Percentiles rank a stretch among this genome's conserved stretches.
Evolutionary conservation across 305 asterid genomes (phyloP).

Genomic region (Caryopteris hybrid): DNA sequence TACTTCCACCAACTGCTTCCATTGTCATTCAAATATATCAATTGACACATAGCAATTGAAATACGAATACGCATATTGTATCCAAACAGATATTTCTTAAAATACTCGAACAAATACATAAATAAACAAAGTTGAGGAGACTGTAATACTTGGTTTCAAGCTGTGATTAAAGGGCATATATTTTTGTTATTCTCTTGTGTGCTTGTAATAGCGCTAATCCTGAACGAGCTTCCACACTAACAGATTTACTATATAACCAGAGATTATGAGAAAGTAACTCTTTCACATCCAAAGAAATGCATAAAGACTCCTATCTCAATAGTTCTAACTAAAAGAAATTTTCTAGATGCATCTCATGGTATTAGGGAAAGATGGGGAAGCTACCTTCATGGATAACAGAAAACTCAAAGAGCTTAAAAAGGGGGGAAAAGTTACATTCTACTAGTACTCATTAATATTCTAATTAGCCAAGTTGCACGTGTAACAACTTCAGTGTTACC

Average conservation of each 20-base stretch:
- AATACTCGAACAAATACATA: background rate
- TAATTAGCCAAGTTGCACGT: background rate
- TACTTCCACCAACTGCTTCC: slow-evolving; percentile 1
- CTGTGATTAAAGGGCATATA: background rate
- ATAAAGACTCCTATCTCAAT: background rate
- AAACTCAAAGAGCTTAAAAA: background rate
- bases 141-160: background rate
- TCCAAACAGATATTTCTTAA: background rate
- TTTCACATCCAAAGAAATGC: background rate
- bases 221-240: background rate
- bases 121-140: background rate
- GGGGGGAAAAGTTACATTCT: background rate
- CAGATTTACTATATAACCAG: background rate
- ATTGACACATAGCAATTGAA: background rate
- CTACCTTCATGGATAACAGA: background rate
- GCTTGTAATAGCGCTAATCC: background rate
- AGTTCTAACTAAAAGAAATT: background rate
- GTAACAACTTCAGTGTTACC: background rate
- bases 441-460: background rate
- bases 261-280: background rate
- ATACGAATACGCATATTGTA: background rate
- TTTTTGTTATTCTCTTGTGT: background rate
- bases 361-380: background rate
- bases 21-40: background rate
- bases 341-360: background rate